Evolutionary conservation across 352 stramenopile species (phyloP), one percentile per base, ranked within the genome.

Genomic region (Bremia lactucae): DNA sequence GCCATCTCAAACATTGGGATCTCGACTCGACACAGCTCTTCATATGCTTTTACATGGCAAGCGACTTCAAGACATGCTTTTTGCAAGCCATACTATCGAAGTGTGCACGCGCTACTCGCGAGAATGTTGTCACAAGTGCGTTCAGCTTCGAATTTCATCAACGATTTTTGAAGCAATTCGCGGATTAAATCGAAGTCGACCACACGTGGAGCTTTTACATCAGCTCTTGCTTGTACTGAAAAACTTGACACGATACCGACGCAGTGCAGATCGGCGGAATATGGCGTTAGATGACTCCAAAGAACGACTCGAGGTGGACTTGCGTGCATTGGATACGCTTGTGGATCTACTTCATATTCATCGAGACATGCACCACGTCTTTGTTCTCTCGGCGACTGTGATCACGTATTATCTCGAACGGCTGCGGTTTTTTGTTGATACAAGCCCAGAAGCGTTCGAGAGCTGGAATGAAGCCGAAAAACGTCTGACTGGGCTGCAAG

Each of bases 291-390:
- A 75, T 23, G 65, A 84, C n/a, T 47, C 62, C 20, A 43, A 77
- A 21, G 51, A 61, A 14, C 45, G 53, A 18, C 36, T 63, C 1
- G 52, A 67, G 4, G 72, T 83, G 18, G 72, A 89, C 44, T 42
- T 79, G 21, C 62, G 68, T 6, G 71, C 72, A 20, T 71, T 94
- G 11, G 81, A 97, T 46, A 72, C 87, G 29, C 73, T 98, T 10
- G 72, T 97, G 9, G 91, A 98, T 49, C 54, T 97, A 34, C 58
- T 98, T 44, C 93, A 98, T 58, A 94, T 97, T 46, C 96, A 97
- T 52, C 83, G 84, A 31, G 84, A 95, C 42, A 92, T 91, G 77
- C 66, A 82, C 24, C 62, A 76, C 18, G 60, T 95, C 14, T 94
- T 94, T 39, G 55, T 75, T 26, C 61, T 90, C 0, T 74, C 72